phyloP scores from a whole-genome alignment of 2,329 filamentous ascomycete species.

The Monilinia aucupariae region DNA sequence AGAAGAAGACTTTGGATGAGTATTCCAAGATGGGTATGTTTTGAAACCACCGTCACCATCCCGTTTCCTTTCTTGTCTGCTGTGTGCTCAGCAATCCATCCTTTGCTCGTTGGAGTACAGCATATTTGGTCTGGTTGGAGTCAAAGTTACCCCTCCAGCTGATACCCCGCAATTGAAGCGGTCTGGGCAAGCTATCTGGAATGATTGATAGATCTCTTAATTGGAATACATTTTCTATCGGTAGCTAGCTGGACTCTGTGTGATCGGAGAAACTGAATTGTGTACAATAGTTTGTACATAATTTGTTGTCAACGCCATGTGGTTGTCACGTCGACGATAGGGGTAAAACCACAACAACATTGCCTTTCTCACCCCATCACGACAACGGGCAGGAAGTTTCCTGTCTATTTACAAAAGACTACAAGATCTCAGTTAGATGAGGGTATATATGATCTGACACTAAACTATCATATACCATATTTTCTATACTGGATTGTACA shows the following conservation, averaged over 20 bases:
- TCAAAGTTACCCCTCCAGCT: conserved; percentile 10
- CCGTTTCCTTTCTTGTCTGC: not conserved
- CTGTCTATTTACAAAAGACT: not conserved
- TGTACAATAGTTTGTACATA: conserved; percentile 1
- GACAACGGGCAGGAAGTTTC: not conserved
- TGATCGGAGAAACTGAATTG: not conserved
- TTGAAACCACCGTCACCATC: not conserved
- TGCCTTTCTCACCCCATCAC: not conserved
- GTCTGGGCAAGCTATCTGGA: not conserved
- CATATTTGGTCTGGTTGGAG: not conserved
- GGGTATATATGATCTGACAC: not conserved
- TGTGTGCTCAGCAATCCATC: not conserved
- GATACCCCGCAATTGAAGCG: conserved; percentile 9
- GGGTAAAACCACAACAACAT: not conserved
- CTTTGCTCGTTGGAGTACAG: not conserved
- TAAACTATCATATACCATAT: not conserved
- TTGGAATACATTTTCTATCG: not conserved
- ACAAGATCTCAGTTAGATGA: not conserved
- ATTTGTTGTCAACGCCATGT: not conserved
- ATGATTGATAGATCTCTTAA: not conserved
- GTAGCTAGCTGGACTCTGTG: not conserved
- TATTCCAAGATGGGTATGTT: conserved; percentile 85
- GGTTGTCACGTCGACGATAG: not conserved
- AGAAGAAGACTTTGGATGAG: conserved; percentile 96
- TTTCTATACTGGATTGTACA: not conserved